Evolutionary conservation across 2,329 filamentous ascomycete species (phyloP), one percentile per base, ranked within the genome.

Genomic region (Phialophora chinensis): DNA sequence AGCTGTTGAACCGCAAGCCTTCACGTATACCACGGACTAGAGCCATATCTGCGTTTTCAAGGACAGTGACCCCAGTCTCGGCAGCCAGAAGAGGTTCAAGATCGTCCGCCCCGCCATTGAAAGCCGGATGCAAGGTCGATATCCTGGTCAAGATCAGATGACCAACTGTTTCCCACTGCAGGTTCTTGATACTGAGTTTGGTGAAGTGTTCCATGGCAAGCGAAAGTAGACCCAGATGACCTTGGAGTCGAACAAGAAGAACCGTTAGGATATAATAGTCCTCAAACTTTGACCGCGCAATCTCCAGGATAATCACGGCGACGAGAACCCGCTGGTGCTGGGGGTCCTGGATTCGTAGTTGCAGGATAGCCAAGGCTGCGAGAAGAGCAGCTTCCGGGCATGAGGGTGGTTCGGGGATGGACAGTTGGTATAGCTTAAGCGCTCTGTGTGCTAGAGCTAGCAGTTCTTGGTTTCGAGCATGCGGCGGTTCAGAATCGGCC

Each of bases 61-160:
- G 81, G 65, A 82, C 80, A 33, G 74, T 77, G 31, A 82, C 72
- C 33, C 76, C 79, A 35, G 78, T 75, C 10, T 78, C 72, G 56
- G 81, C 74, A 23, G 77, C 78, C 10, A 75, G 73, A 63, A 80
- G 77, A 0, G 80, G 79, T 54, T 81, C 75, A 61, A 80, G 79
- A 11, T 29, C 53, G 17, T 66, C 58, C 66, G 77, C 79, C 60
- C 71, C 74, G 10, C 75, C 76, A 59, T 75, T 77, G 29, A 77
- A 73, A 57, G 79, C 76, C 42, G 82, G 82, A 65, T 84, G 82
- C 25, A 83, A 77, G 1, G 79, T 80, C 31, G 80, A 79, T 49
- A 84, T 76, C 23, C 81, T 80, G 0, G 81, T 82, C 68, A 81
- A 80, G 12, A 83, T 72, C 49, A 81, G 78, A 72, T 83, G 81